Evolutionary conservation across 768 basidiomycete genomes (phyloP), one percentile per base, ranked within the genome.

Genomic region (Glaciozyma martinii): DNA sequence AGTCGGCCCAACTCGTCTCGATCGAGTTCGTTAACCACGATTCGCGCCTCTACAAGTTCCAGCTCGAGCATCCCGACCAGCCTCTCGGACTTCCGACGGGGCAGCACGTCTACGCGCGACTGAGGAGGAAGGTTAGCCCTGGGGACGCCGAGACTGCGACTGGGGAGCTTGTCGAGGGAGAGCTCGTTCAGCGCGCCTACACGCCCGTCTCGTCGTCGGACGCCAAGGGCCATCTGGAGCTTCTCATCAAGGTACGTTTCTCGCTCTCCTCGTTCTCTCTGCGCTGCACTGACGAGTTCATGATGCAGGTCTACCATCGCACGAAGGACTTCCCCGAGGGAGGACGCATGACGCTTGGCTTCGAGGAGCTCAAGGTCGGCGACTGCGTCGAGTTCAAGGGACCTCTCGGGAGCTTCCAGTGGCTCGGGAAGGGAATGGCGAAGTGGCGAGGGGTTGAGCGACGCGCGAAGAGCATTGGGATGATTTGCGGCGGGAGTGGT

Each of bases 401-500:
- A 0, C 84, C 84, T 0, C 72, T 84, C 10, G 84, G 84, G 0
- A 79, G 80, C 9, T 85, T 85, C 71, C 72, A 78, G 27, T 85
- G 82, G 81, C 70, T 77, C 5, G 82, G 82, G 1, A 57, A 74
- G 16, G 80, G 81, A 0, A 60, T 73, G 13, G 78, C 78, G 18
- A 67, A 65, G 30, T 76, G 80, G 75, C 75, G 77, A 50, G 80
- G 80, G 0, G 62, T 74, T 2, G 69, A 77, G 58, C 72, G 73
- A 25, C 72, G 71, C 18, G 74, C 81, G 23, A 72, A 72, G 29
- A 75, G 81, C 25, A 68, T 85, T 19, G 82, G 82, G 1, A 76
- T 85, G 78, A 77, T 85, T 46, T 84, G 82, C 61, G 84, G 78
- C 13, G 84, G 84, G 23, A 83, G 80, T 46, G 83, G 83, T 79